Conservation (phyloP, 2,329 filamentous ascomycete genomes). For the Pseudogymnoascus sp. region DNA sequence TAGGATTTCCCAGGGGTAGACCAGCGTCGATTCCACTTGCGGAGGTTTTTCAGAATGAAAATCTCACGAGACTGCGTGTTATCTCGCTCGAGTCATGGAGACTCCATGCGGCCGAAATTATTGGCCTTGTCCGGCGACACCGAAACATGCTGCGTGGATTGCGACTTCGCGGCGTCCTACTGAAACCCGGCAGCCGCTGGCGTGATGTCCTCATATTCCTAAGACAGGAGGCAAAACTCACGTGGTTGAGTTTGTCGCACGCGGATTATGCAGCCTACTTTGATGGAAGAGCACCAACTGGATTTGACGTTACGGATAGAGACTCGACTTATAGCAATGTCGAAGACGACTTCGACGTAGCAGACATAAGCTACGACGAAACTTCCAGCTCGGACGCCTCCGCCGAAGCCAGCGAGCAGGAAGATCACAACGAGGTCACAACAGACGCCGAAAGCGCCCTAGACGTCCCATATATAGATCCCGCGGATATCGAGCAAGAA, state of each 20-base stretch:
- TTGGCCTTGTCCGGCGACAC: conserved; percentile 47
- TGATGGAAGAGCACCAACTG: conserved; percentile 27
- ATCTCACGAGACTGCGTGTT: conserved; percentile 52
- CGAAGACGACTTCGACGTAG: conserved; percentile 23
- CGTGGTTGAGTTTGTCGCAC: conserved; percentile 53
- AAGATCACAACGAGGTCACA: conserved; percentile 26
- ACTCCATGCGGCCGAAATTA: conserved; percentile 51
- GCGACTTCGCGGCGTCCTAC: conserved; percentile 49
- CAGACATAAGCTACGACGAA: conserved; percentile 9
- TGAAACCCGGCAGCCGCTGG: conserved; percentile 53
- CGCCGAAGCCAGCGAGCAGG: conserved; percentile 12
- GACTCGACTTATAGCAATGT: conserved; percentile 18
- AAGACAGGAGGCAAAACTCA: conserved; percentile 43
- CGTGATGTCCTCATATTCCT: conserved; percentile 49
- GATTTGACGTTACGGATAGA: conserved; percentile 14
- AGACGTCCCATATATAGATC: conserved; percentile 2
- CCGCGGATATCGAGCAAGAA: background rate
- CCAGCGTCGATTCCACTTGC: conserved; percentile 50
- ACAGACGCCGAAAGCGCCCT: conserved; percentile 11
- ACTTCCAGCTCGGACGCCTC: conserved; percentile 26
- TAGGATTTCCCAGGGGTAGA: conserved; percentile 51
- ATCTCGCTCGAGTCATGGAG: conserved; percentile 60
- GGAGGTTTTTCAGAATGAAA: conserved; percentile 52
- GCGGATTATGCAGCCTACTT: conserved; percentile 51
- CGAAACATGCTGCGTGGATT: conserved; percentile 48